Evolutionary conservation across 2,329 filamentous ascomycete species (phyloP).

Genomic region (Alternaria ventricosa): DNA sequence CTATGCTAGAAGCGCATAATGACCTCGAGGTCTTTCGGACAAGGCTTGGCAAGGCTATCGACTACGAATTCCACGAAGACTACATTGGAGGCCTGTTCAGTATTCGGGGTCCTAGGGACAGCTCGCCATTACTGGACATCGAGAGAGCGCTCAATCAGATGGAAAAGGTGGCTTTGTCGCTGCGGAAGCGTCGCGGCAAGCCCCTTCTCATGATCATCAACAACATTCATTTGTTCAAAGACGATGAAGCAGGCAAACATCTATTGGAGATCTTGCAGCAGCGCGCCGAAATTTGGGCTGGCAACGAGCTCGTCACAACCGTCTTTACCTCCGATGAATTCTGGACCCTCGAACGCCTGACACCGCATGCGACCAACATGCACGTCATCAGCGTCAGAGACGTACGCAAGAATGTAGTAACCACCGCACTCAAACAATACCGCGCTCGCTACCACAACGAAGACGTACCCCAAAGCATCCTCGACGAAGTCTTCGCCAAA

Average conservation of each 20-base stretch:
- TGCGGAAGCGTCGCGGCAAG: conserved; percentile 65
- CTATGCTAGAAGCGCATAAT: conserved; percentile 95
- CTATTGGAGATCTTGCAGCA: conserved; percentile 93
- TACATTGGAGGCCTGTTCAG: conserved; percentile 96
- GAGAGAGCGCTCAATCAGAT: conserved; percentile 96
- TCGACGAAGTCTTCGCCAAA: conserved; percentile 80
- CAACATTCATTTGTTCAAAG: conserved; percentile 85
- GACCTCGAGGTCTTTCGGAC: conserved; percentile 95
- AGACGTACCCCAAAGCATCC: conserved; percentile 58
- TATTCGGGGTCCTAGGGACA: conserved; percentile 88
- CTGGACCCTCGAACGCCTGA: conserved; percentile 94
- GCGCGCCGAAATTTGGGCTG: conserved; percentile 94
- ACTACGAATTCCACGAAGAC: conserved; percentile 97
- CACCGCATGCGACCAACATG: conserved; percentile 90
- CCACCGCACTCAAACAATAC: conserved; percentile 77
- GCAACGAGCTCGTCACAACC: conserved; percentile 84
- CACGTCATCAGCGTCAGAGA: conserved; percentile 86
- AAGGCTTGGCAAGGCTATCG: conserved; percentile 87
- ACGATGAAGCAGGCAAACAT: conserved; percentile 88
- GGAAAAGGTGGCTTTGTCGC: conserved; percentile 86
- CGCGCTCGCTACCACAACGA: conserved; percentile 76
- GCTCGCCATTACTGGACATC: conserved; percentile 89
- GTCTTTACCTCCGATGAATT: conserved; percentile 97
- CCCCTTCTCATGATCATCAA: conserved; percentile 92
- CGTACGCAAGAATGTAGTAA: conserved; percentile 75